Evolutionary conservation across 768 basidiomycete species (phyloP).

Genomic region (Mycena metata): DNA sequence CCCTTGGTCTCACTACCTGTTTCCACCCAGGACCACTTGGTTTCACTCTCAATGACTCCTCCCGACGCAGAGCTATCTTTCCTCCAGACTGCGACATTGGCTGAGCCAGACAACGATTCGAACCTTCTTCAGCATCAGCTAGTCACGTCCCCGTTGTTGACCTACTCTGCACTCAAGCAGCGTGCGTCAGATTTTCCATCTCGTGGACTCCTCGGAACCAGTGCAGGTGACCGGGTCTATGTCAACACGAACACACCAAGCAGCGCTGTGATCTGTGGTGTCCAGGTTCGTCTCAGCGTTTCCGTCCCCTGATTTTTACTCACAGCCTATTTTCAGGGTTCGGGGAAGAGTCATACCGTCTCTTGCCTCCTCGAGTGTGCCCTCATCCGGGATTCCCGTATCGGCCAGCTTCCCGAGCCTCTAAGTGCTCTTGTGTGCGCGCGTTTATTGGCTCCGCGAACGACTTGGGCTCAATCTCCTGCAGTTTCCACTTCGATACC

Average conservation of each 20-base stretch:
- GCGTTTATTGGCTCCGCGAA: not conserved
- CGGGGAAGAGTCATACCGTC: conserved; percentile 67
- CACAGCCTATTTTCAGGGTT: conserved; percentile 47
- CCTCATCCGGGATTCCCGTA: conserved; percentile 53
- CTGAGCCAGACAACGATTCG: not conserved
- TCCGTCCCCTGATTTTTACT: not conserved
- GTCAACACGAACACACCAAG: conserved; percentile 68
- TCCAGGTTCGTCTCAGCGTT: conserved; percentile 48
- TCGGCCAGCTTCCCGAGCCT: conserved; percentile 58
- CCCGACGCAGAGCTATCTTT: conserved; percentile 4
- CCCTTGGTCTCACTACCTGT: too few relatives aligned
- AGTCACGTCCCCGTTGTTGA: conserved; percentile 28
- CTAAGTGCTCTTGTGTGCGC: conserved; percentile 59
- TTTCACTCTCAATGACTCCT: too few relatives aligned
- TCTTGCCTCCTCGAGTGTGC: conserved; percentile 65
- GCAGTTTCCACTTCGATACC: conserved; percentile 24
- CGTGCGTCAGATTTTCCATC: conserved; percentile 28
- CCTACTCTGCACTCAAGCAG: conserved; percentile 19
- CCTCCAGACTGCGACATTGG: not conserved
- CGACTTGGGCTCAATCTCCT: not conserved
- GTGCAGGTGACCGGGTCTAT: conserved; percentile 57
- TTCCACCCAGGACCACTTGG: too few relatives aligned
- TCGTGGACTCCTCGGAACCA: conserved; percentile 40
- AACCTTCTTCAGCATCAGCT: conserved; percentile 24
- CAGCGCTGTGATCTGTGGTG: conserved; percentile 67